Evolutionary conservation across 371 early-diverging fungal genomes (phyloP), one percentile per base, ranked within the genome.

Genomic region (Mucor lusitanicus): DNA sequence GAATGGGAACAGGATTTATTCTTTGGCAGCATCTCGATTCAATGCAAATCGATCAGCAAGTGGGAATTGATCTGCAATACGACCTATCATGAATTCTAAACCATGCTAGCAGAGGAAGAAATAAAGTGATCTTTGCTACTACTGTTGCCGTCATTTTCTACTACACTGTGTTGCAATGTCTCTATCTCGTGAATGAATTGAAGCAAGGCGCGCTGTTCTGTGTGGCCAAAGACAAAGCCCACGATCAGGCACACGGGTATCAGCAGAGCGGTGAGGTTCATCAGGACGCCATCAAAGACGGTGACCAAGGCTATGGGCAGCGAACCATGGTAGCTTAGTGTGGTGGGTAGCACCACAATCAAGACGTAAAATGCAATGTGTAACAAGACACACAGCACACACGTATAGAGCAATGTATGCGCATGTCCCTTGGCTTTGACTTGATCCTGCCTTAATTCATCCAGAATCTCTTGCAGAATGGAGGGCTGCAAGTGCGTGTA

Each of bases 181-280:
- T 68, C 68, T n/a, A 75, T 59, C 57, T 71, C 72, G 11, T 71
- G 48, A n/a, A 65, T 63, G 13, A 68, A 69, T 17, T 71, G 69
- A 42, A 27, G n/a, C 8, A 75, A 19, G 3, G 75, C 37, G 15
- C 67, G 46, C 25, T 72, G 61, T 44, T 75, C 75, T 23, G 69
- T 69, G 32, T 44, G 64, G 17, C 75, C 75, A 66, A 75, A 75
- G 0, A 72, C 75, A 40, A 75, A 69, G 6, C 72, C 75, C 12
- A 75, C 72, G 25, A 75, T 64, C 3, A 75, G 28, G 6, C 65
- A 61, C 3, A 74, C 40, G 12, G 68, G 64, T 23, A 62, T 32
- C 2, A 56, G 9, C 6, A 65, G 5, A 4, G 65, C 58, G 3
- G 23, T 11, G 3, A 50, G 19, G 15, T 55, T 61, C 71, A 71